Conservation (phyloP, 768 basidiomycete species). For the Russula abietina region DNA sequence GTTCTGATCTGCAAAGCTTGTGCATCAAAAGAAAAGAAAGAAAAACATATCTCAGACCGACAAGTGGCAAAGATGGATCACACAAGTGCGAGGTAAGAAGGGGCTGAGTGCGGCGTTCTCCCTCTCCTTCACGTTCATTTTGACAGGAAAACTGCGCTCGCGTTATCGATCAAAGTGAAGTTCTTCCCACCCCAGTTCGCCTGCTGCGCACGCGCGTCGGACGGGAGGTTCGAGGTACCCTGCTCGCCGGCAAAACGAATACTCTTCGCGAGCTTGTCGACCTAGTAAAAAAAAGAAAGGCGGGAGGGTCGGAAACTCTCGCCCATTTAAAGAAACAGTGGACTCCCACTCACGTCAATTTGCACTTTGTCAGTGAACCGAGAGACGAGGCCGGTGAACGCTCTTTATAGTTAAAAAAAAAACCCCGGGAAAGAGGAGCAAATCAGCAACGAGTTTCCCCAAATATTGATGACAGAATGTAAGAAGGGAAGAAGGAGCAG, state of each 20-base stretch:
- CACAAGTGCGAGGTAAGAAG: neutral
- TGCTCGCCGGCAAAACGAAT: conserved; percentile 48
- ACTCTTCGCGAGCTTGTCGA: conserved; percentile 49
- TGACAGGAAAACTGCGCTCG: conserved; percentile 7
- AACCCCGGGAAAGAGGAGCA: neutral
- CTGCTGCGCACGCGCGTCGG: conserved; percentile 39
- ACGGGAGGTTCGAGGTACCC: conserved; percentile 46
- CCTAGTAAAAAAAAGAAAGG: conserved; percentile 30
- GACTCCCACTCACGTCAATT: conserved; percentile 13
- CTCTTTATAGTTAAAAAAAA: neutral
- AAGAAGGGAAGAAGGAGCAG: neutral
- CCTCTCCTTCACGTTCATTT: conserved; percentile 4
- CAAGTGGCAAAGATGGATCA: neutral
- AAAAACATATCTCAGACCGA: too few species aligned
- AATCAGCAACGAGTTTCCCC: neutral
- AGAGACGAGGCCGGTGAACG: neutral
- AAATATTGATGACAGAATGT: neutral
- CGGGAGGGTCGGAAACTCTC: neutral
- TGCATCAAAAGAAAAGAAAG: too few species aligned
- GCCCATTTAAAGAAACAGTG: neutral
- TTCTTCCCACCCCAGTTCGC: conserved; percentile 33
- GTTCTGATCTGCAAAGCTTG: too few species aligned
- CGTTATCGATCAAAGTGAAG: conserved; percentile 53
- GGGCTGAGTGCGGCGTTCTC: too few species aligned
- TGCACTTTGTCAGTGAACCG: neutral